Evolutionary conservation across 192 early-diverging fungal species (phyloP).

Genomic region (Pecoramyces ruminantium): DNA sequence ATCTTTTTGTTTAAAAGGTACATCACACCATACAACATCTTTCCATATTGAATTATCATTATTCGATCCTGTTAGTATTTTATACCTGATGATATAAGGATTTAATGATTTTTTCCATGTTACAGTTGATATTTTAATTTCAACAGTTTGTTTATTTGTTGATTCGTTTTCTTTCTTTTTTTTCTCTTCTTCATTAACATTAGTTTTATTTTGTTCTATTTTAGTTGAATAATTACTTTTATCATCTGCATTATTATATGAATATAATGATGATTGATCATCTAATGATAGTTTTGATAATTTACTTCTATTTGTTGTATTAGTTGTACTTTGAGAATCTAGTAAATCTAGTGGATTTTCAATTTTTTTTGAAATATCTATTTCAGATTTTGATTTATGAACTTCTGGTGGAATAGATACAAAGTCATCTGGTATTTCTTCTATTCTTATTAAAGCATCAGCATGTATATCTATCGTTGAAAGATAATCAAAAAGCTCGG

Average conservation of each 20-base stretch:
- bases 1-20: not conserved
- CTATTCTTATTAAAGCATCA: not conserved
- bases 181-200: not conserved
- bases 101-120: not conserved
- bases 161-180: not conserved
- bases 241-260: not conserved
- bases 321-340: not conserved
- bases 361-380: not conserved
- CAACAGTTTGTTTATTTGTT: not conserved
- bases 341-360: not conserved
- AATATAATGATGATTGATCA: not conserved
- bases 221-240: not conserved
- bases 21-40: not conserved
- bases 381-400: not conserved
- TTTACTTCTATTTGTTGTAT: not conserved
- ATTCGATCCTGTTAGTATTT: not conserved
- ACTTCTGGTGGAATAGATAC: not conserved
- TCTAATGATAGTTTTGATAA: not conserved
- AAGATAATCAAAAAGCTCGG: too few species aligned
- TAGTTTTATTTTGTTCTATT: not conserved
- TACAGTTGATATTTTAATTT: not conserved
- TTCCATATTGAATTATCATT: not conserved
- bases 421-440: not conserved
- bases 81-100: not conserved
- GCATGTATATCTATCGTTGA: too few species aligned